Percentiles rank a stretch among this genome's conserved stretches.
Evolutionary conservation across 2,329 filamentous ascomycete species (phyloP).

Genomic region (Colletotrichum aenigma): DNA sequence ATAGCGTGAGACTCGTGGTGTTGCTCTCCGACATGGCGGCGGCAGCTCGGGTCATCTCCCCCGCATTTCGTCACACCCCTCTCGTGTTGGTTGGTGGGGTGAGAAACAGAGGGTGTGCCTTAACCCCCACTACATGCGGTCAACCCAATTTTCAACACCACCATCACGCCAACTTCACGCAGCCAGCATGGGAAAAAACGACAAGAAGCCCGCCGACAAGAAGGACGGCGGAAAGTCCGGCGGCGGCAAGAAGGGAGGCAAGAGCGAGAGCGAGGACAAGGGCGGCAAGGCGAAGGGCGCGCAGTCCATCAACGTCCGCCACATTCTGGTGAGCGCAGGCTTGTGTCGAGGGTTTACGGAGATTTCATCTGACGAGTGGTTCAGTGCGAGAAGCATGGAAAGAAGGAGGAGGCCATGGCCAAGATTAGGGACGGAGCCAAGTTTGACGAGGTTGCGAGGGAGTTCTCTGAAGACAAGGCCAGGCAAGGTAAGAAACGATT

Average conservation of each 20-base stretch:
- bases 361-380: neutral
- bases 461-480: slow-evolving; percentile 80
- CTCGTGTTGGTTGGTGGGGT: neutral
- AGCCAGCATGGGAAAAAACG: slow-evolving; percentile 18
- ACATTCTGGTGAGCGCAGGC: slow-evolving; percentile 62
- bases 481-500: slow-evolving; percentile 53
- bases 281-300: slow-evolving; percentile 60
- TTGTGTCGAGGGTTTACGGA: neutral
- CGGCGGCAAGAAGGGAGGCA: slow-evolving; percentile 39
- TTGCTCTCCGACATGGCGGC: neutral
- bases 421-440: slow-evolving; percentile 71
- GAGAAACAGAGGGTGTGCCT: neutral
- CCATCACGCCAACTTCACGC: neutral
- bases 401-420: slow-evolving; percentile 76
- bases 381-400: slow-evolving; percentile 76
- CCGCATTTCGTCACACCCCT: slow-evolving; percentile 1
- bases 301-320: slow-evolving; percentile 74
- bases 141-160: neutral
- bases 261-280: slow-evolving; percentile 31
- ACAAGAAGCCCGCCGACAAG: slow-evolving; percentile 32
- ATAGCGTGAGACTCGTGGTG: neutral
- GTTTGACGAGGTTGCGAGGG: slow-evolving; percentile 76
- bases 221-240: slow-evolving; percentile 29
- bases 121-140: neutral
- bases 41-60: neutral